Conservation (phyloP, 2,329 filamentous ascomycete genomes). For the Ascochyta viciae-villosae region DNA sequence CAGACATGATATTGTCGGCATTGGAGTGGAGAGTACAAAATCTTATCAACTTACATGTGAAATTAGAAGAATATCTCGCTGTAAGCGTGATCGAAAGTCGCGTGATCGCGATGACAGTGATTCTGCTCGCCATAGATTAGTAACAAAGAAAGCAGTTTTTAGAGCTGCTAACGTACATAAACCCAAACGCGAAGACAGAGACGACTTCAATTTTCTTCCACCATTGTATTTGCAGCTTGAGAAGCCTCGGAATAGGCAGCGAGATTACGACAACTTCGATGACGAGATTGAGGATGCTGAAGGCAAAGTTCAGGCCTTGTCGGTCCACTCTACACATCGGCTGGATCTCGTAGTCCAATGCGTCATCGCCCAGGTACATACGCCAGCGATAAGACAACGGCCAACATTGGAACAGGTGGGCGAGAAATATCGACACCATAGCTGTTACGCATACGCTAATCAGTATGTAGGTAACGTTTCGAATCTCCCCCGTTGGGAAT, state of each 20-base stretch:
- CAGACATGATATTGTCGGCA: neutral
- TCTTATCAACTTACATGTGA: neutral
- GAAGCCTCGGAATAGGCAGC: conserved; percentile 1
- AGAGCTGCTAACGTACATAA: neutral
- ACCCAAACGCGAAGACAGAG: conserved; percentile 1
- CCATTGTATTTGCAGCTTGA: neutral
- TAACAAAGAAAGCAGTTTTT: neutral
- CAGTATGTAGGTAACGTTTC: neutral
- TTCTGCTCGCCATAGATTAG: neutral
- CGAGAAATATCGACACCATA: neutral
- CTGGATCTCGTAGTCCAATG: neutral
- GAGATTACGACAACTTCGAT: neutral
- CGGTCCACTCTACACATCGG: neutral
- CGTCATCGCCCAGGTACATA: neutral
- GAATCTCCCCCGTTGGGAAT: neutral
- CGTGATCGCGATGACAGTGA: neutral
- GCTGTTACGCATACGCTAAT: neutral
- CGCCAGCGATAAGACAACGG: neutral
- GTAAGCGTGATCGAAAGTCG: neutral
- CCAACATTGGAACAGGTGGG: neutral
- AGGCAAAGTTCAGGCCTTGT: neutral
- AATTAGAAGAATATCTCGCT: neutral
- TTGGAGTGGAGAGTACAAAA: neutral
- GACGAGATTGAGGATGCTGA: neutral
- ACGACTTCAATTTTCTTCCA: conserved; percentile 1